Percentiles rank a stretch among this genome's conserved stretches.
phyloP scores from a whole-genome alignment of 305 asterid species.

The Fraxinus sp. region DNA sequence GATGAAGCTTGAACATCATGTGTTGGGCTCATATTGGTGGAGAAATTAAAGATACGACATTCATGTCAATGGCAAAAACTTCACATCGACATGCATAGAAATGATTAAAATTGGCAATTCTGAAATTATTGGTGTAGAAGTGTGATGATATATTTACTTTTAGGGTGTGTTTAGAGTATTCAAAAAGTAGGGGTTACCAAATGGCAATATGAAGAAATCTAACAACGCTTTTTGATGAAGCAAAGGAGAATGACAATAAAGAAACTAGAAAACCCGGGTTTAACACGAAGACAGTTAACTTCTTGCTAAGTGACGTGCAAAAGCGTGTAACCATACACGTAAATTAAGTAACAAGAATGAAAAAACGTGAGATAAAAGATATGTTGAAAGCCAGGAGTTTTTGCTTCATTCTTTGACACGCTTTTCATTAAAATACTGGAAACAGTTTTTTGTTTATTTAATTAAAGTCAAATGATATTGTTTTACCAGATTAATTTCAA shows the following conservation, averaged over 20 bases:
- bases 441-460: neutral
- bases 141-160: neutral
- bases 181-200: neutral
- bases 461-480: neutral
- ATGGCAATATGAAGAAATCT: slow-evolving; percentile 13
- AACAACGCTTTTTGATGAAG: slow-evolving; percentile 29
- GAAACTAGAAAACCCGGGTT: slow-evolving; percentile 9
- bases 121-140: neutral
- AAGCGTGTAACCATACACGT: slow-evolving; percentile 5
- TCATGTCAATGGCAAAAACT: neutral
- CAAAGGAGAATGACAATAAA: slow-evolving; percentile 26
- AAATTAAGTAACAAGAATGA: neutral
- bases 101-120: neutral
- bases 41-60: neutral
- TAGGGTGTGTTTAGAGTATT: neutral
- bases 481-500: neutral
- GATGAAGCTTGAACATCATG: neutral
- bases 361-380: neutral
- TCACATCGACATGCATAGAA: neutral
- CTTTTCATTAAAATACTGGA: neutral
- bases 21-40: neutral
- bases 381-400: neutral
- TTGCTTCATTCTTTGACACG: neutral
- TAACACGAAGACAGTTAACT: slow-evolving; percentile 23
- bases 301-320: slow-evolving; percentile 21